Conservation (phyloP, 2,329 filamentous ascomycete genomes). For the Nannizziopsis barbatae region DNA sequence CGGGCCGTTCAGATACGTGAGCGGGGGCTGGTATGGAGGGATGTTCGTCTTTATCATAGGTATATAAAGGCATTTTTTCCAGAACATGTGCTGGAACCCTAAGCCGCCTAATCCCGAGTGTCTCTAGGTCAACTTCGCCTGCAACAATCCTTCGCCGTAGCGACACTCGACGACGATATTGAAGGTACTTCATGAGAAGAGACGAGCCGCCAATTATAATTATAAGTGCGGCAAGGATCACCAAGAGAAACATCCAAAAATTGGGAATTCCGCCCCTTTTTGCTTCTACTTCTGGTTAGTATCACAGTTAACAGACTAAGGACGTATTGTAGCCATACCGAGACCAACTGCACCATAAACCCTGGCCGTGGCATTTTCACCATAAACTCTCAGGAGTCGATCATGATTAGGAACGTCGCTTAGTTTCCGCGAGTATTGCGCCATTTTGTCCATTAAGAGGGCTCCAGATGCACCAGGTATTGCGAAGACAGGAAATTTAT, state of each 20-base stretch:
- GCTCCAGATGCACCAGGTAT: conserved; percentile 57
- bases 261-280: conserved; percentile 42
- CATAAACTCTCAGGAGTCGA: conserved; percentile 29
- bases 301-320: not conserved
- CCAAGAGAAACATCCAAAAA: conserved; percentile 67
- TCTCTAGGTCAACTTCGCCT: conserved; percentile 78
- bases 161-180: conserved; percentile 56
- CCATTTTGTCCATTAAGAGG: conserved; percentile 59
- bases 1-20: not conserved
- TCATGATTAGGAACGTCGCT: conserved; percentile 28
- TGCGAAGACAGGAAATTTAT: conserved; percentile 72
- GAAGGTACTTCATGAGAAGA: conserved; percentile 63
- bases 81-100: conserved; percentile 64
- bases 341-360: conserved; percentile 42
- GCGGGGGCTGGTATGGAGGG: not conserved
- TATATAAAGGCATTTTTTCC: conserved; percentile 64
- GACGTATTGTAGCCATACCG: conserved; percentile 23
- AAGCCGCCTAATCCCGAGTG: conserved; percentile 69
- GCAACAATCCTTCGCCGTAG: conserved; percentile 59
- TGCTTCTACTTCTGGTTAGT: conserved; percentile 11
- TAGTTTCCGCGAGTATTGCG: conserved; percentile 66
- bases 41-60: conserved; percentile 44
- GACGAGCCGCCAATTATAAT: conserved; percentile 57
- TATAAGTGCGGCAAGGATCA: conserved; percentile 60
- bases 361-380: conserved; percentile 37